Conservation (phyloP, 306 rosid genomes). For the Malus fusca region DNA sequence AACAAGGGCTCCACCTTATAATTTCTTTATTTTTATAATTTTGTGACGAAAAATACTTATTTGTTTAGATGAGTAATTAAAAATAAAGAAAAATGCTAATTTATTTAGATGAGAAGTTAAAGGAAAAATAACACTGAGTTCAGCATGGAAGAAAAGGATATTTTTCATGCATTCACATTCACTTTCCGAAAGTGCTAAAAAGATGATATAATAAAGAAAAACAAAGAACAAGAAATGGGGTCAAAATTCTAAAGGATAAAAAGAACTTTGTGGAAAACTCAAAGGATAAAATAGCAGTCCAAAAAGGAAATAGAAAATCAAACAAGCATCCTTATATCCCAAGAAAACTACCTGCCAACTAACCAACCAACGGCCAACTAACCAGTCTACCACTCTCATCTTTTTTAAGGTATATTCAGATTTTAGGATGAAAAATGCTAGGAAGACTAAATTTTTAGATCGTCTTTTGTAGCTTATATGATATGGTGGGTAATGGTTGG, state of each 20-base stretch:
- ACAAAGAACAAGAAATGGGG: conserved; percentile 11
- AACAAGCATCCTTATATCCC: conserved; percentile 42
- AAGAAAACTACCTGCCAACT: conserved; percentile 56
- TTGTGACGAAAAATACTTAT: background rate
- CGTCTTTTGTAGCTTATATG: too few relatives aligned
- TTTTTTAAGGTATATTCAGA: background rate
- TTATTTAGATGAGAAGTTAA: too few relatives aligned
- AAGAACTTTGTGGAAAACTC: conserved; percentile 12
- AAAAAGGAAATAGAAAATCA: conserved; percentile 16
- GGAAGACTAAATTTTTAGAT: too few relatives aligned
- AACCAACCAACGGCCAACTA: conserved; percentile 36
- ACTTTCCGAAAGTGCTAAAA: conserved; percentile 43
- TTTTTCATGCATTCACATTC: conserved; percentile 13
- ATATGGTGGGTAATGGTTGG: too few relatives aligned
- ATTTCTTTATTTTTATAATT: background rate
- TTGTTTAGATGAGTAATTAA: too few relatives aligned
- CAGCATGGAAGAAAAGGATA: conserved; percentile 45
- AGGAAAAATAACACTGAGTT: background rate
- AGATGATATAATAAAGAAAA: background rate
- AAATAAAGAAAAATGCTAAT: background rate
- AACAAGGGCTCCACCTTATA: background rate
- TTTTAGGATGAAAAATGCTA: background rate
- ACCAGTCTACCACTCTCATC: background rate
- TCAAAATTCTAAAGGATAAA: conserved; percentile 34
- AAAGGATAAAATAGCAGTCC: conserved; percentile 39